A percentile compares a stretch with the other conserved stretches of the same genome.
These are phyloP conservation scores for Aspergillus caelatus DNA, from an alignment of 2,329 filamentous ascomycete genomes.

Conservation along the genomic window DNA sequence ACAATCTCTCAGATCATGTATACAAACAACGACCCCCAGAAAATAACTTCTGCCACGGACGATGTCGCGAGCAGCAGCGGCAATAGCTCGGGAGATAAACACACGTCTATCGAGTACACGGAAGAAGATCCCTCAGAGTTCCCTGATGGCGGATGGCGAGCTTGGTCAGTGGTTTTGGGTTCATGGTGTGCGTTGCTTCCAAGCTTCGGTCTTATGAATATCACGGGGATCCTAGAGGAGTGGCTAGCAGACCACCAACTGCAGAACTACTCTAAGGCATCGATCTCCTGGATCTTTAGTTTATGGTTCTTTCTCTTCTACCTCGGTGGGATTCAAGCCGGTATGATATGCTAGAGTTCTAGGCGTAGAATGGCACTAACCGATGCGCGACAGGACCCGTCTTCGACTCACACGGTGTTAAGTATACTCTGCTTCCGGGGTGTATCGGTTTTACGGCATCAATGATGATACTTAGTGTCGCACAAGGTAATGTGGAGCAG, in stretches of 20 bases:
- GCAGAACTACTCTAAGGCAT: slow-evolving; percentile 28
- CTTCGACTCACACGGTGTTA: slow-evolving; percentile 35
- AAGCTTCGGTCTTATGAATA: slow-evolving; percentile 40
- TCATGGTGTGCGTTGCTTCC: slow-evolving; percentile 39
- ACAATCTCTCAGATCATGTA: neutral
- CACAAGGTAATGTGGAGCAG: slow-evolving; percentile 7
- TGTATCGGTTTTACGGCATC: slow-evolving; percentile 24
- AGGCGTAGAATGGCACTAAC: neutral
- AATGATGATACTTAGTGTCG: slow-evolving; percentile 16
- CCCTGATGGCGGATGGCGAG: slow-evolving; percentile 42
- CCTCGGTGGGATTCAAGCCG: slow-evolving; percentile 34
- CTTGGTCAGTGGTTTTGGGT: slow-evolving; percentile 44
- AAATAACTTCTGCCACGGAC: neutral
- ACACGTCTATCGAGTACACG: neutral
- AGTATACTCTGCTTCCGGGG: slow-evolving; percentile 32
- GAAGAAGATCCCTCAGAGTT: neutral
- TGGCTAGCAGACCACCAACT: slow-evolving; percentile 36
- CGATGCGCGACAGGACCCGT: slow-evolving; percentile 28
- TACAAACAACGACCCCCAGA: neutral
- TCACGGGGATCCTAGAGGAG: slow-evolving; percentile 34
- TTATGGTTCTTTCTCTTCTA: slow-evolving; percentile 37
- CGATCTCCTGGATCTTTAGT: slow-evolving; percentile 41
- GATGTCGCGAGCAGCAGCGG: neutral
- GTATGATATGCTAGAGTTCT: slow-evolving; percentile 19
- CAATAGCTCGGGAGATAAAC: neutral